A percentile compares a stretch with the other conserved stretches of the same genome.
Conservation (phyloP, 441 rosid species). For the Isatis lusitanica region DNA sequence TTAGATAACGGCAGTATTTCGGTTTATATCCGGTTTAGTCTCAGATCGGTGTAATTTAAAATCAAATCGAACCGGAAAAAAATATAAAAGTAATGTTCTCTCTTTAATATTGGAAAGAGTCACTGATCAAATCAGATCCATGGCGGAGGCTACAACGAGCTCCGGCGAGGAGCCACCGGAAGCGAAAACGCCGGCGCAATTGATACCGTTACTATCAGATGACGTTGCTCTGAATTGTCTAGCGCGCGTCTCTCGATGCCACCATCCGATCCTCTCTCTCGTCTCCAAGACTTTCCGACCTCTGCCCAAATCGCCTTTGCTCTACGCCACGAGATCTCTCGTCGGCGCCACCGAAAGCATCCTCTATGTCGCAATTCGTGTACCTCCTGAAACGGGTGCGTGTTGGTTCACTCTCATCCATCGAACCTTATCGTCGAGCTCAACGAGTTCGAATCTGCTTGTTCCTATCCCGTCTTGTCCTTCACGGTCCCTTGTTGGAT, state of each 20-base stretch:
- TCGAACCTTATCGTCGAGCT: neutral
- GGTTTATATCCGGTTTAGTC: slow-evolving; percentile 5
- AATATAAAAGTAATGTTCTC: neutral
- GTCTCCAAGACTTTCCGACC: slow-evolving; percentile 67
- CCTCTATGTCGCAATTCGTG: slow-evolving; percentile 57
- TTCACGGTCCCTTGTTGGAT: slow-evolving; percentile 49
- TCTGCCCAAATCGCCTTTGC: slow-evolving; percentile 55
- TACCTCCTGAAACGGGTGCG: slow-evolving; percentile 40
- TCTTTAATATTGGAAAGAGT: neutral
- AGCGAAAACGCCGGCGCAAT: slow-evolving; percentile 7
- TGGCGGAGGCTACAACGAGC: slow-evolving; percentile 29
- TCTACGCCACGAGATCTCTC: slow-evolving; percentile 60
- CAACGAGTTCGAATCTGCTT: slow-evolving; percentile 22
- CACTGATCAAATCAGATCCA: slow-evolving; percentile 18
- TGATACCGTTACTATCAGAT: slow-evolving; percentile 58
- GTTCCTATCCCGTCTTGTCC: slow-evolving; percentile 61
- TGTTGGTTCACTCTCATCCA: slow-evolving; percentile 59
- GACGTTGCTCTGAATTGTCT: slow-evolving; percentile 70
- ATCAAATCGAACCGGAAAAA: neutral
- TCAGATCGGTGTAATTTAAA: neutral
- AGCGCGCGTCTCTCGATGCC: slow-evolving; percentile 63
- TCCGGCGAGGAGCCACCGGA: slow-evolving; percentile 23
- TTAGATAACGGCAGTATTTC: slow-evolving; percentile 8
- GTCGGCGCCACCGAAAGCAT: slow-evolving; percentile 45
- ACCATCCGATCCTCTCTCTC: slow-evolving; percentile 58